Base-by-base conservation (phyloP, 164 flowering plant genomes). In the Annona squamosa region DNA sequence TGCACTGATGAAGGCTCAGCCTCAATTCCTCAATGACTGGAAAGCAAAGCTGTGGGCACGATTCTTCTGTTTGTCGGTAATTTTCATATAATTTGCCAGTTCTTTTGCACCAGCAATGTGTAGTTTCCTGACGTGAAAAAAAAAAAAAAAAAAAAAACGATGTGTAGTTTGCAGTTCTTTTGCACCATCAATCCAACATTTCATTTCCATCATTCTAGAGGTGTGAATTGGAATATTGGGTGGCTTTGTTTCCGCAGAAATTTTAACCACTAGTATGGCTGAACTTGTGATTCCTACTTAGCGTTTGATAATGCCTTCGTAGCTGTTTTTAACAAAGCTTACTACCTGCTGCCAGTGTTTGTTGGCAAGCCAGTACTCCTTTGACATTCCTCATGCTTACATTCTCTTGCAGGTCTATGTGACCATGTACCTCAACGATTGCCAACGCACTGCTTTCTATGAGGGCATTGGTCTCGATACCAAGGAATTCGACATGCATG, bases 11-110 rank as follows among this genome's bases (percentile, higher is more conserved):
- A 95, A 92, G 86, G 99, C 99, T 3, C 99, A 95, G 75, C 99
- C 99, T 4, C 99, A 92, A 77, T 95, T 95, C 76, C 94, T 95
- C 72, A 95, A 95, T 62, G 99, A 92, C 72, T 95, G 99, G 99
- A 87, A 91, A 84, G 97, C 98, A 1, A 95, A 95, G 80, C 73
- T 95, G 79, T 95, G 99, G 99, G 46, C 99, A 1, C 86, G 99
- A 37, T 94, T 94, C 83, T 94, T 94, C 88, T 94, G 99, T 78
- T 84, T 94, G 67, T 92, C 99, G 87, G 99, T 94, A 90, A 77
- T 75, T 52, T 57, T 18, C 59, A 52, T 52, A 9, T 52, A 52
- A 16, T 52, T 52, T 5, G 9, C 13, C 13, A 5, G 59, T 52
- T 52, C 59, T 52, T 52, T 52, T 5, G 10, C 9, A 5, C 59